Percentiles rank a stretch among this genome's conserved stretches.
Conservation (phyloP, 208 protist species). For the Trypanosoma scelopori region DNA sequence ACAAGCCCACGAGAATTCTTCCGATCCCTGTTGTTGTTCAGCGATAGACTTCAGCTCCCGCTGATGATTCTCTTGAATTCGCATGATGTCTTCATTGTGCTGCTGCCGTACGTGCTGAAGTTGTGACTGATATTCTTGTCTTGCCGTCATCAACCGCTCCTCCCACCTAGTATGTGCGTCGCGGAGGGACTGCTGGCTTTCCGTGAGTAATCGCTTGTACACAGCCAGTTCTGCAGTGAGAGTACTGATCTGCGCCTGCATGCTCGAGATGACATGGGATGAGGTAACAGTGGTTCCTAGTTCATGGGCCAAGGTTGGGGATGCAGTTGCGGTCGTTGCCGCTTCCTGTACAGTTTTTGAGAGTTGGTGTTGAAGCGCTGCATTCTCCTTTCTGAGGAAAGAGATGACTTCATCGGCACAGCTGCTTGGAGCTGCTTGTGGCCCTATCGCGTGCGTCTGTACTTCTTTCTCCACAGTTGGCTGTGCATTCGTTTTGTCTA, state of each 20-base stretch:
- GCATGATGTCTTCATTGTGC: conserved; percentile 50
- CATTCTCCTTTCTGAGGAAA: conserved; percentile 18
- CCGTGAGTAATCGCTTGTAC: conserved; percentile 31
- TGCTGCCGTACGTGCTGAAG: conserved; percentile 35
- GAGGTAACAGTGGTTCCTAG: neutral
- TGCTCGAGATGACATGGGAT: conserved; percentile 15
- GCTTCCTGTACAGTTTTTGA: conserved; percentile 4
- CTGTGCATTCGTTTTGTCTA: too few relatives aligned
- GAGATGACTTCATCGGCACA: conserved; percentile 3
- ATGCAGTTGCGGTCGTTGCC: neutral
- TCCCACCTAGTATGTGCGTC: conserved; percentile 42
- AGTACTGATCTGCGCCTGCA: conserved; percentile 30
- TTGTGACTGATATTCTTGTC: conserved; percentile 38
- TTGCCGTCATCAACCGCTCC: conserved; percentile 30
- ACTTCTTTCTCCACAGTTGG: neutral
- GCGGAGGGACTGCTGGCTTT: conserved; percentile 32
- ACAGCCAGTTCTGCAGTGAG: conserved; percentile 27
- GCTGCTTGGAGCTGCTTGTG: neutral
- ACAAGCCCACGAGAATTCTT: conserved; percentile 9
- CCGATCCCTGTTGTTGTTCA: conserved; percentile 5
- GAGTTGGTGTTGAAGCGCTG: conserved; percentile 13
- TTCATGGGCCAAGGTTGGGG: neutral
- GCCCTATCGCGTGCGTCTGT: neutral
- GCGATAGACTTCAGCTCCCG: conserved; percentile 32
- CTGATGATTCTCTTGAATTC: conserved; percentile 44